A percentile compares a stretch with the other conserved stretches of the same genome.
Evolutionary conservation across 192 early-diverging fungal genomes (phyloP).

Genomic region (Allomyces javanicus): DNA sequence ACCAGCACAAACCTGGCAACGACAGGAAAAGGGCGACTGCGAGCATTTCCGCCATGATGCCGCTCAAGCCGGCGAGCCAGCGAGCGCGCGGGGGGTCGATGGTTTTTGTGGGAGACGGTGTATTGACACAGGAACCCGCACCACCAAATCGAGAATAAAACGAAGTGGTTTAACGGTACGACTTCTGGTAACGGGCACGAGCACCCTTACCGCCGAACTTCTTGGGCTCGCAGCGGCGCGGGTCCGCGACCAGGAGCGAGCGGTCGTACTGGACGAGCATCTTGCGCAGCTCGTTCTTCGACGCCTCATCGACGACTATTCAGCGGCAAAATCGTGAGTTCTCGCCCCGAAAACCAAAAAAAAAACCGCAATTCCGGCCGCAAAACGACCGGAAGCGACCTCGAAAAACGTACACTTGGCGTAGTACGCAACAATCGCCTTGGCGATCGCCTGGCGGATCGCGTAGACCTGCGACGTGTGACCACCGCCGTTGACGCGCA

Average conservation of each 20-base stretch:
- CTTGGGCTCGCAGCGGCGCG: conserved; percentile 98
- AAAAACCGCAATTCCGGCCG: not conserved
- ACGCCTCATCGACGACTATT: conserved; percentile 82
- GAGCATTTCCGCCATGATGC: no score
- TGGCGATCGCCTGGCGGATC: conserved; percentile 97
- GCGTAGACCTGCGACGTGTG: conserved; percentile 92
- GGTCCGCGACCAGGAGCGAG: conserved; percentile 93
- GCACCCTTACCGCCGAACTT: conserved; percentile 99
- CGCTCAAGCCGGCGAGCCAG: no score
- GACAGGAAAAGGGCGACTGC: no score
- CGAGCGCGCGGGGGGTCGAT: no score
- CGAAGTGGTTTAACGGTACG: conserved; percentile 51
- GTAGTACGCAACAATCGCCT: conserved; percentile 97
- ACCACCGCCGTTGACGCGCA: conserved; percentile 94
- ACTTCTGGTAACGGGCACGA: conserved; percentile 66
- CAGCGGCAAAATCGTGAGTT: not conserved
- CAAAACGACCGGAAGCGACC: conserved; percentile 6
- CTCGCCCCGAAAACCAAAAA: not conserved
- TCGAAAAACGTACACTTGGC: conserved; percentile 55
- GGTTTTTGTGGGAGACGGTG: no score
- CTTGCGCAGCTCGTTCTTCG: conserved; percentile 99
- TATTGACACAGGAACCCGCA: not conserved
- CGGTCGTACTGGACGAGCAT: conserved; percentile 76
- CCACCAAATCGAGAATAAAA: not conserved
- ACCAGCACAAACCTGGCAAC: no score